Conservation (phyloP, 1,139 yeast species). For the Taiozyma sp. region DNA sequence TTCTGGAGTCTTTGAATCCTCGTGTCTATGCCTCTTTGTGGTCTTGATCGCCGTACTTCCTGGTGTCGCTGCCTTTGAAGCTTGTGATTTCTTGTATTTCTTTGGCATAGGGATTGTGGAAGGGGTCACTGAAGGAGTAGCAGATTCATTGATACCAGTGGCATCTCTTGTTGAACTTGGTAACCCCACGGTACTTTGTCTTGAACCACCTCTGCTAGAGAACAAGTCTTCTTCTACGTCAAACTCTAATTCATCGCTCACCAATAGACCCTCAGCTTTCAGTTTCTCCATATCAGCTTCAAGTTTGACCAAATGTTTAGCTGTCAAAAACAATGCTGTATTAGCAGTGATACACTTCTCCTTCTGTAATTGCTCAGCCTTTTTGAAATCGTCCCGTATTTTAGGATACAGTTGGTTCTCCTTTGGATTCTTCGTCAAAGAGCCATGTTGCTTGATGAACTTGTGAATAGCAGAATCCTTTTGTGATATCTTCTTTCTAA, state of each 20-base stretch:
- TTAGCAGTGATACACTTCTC: conserved; percentile 80
- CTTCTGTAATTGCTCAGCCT: conserved; percentile 59
- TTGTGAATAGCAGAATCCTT: conserved; percentile 80
- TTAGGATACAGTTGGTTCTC: conserved; percentile 60
- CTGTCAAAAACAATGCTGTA: conserved; percentile 71
- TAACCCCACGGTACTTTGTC: conserved; percentile 17
- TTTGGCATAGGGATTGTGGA: neutral
- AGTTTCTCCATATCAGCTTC: conserved; percentile 74
- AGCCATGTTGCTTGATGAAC: conserved; percentile 79
- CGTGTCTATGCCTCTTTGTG: conserved; percentile 19
- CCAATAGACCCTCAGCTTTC: conserved; percentile 76
- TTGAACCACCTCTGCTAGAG: conserved; percentile 19
- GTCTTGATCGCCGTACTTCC: conserved; percentile 3
- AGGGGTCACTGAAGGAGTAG: neutral
- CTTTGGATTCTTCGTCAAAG: conserved; percentile 76
- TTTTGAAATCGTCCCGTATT: conserved; percentile 64
- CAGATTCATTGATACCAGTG: neutral
- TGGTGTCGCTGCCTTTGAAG: neutral
- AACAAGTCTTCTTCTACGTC: conserved; percentile 26
- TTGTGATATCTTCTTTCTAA: conserved; percentile 60
- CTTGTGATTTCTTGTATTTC: neutral
- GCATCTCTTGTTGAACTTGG: conserved; percentile 1
- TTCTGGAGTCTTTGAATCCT: conserved; percentile 18
- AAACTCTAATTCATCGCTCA: conserved; percentile 37
- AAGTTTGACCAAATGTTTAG: conserved; percentile 68